Evolutionary conservation across 2,329 filamentous ascomycete genomes (phyloP).

Genomic region (Arthroderma sp.): DNA sequence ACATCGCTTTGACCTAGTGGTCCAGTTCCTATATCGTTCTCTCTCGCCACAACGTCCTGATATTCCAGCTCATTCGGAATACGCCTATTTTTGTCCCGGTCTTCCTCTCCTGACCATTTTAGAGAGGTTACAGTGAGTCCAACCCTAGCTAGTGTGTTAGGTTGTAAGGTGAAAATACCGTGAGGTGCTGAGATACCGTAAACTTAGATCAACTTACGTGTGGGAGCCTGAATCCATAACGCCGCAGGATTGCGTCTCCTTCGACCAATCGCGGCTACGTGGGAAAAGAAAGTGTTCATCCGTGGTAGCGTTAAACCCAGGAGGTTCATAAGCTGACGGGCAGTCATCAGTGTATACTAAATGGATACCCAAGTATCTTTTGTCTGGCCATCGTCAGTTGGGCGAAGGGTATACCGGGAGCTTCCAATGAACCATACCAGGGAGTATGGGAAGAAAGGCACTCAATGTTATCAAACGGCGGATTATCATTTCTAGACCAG

Average conservation of each 20-base stretch:
- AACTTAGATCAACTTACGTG: constrained; percentile 15
- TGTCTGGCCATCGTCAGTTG: constrained; percentile 15
- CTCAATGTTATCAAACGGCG: constrained; percentile 27
- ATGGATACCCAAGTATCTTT: constrained; percentile 31
- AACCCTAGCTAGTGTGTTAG: constrained; percentile 16
- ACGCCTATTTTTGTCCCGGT: constrained; percentile 15
- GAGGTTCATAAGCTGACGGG: constrained; percentile 26
- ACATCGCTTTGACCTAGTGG: not conserved
- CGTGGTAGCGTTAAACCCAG: constrained; percentile 24
- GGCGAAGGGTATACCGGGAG: not conserved
- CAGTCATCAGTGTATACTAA: constrained; percentile 33
- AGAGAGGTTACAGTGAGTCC: constrained; percentile 23
- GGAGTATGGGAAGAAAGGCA: constrained; percentile 28
- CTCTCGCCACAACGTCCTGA: constrained; percentile 14
- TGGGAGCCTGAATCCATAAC: constrained; percentile 28
- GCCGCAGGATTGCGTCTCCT: constrained; percentile 20
- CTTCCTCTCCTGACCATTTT: constrained; percentile 18
- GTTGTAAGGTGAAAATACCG: not conserved
- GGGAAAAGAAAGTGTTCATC: constrained; percentile 25
- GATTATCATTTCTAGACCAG: constrained; percentile 31
- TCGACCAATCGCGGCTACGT: constrained; percentile 25
- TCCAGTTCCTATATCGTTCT: constrained; percentile 17
- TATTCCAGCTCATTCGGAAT: constrained; percentile 21
- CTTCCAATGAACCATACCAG: constrained; percentile 20
- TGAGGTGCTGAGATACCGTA: not conserved